phyloP scores from a whole-genome alignment of 305 asterid species.

The Fraxinus greggii region DNA sequence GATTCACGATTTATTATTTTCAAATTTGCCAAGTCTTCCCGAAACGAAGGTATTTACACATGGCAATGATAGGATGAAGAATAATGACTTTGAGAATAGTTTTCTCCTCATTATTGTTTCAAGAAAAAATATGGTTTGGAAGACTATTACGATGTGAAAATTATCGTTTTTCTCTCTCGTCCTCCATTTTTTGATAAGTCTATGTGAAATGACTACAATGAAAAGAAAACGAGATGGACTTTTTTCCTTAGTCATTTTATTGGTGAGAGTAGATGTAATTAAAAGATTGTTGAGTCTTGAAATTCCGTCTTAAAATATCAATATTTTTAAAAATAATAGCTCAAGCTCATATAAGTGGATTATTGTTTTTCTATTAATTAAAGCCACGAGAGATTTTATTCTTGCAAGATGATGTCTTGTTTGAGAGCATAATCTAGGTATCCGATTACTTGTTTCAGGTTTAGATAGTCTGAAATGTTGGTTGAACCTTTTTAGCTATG shows the following conservation, averaged over 20 bases:
- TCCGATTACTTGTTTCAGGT: too few relatives aligned
- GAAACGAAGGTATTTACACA: conserved; percentile 18
- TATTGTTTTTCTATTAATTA: too few relatives aligned
- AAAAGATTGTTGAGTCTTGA: too few relatives aligned
- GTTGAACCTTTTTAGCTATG: neutral
- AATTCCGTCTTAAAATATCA: too few relatives aligned
- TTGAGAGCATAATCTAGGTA: too few relatives aligned
- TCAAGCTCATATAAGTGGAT: neutral
- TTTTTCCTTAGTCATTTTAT: neutral
- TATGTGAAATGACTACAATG: neutral
- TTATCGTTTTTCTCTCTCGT: too few relatives aligned
- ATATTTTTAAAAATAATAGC: too few relatives aligned
- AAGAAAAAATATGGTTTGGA: neutral
- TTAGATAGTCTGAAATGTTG: too few relatives aligned
- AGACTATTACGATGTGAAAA: too few relatives aligned
- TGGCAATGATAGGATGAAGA: conserved; percentile 21
- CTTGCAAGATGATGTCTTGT: neutral
- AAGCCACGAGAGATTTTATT: neutral
- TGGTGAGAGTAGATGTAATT: neutral
- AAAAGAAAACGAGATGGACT: neutral
- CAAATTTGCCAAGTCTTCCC: conserved; percentile 31
- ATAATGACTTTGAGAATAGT: neutral
- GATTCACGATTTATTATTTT: conserved; percentile 13
- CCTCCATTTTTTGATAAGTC: neutral
- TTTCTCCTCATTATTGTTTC: neutral